Evolutionary conservation across 139 green algal species (phyloP).

Genomic region (Chlamydomonas eustigma): DNA sequence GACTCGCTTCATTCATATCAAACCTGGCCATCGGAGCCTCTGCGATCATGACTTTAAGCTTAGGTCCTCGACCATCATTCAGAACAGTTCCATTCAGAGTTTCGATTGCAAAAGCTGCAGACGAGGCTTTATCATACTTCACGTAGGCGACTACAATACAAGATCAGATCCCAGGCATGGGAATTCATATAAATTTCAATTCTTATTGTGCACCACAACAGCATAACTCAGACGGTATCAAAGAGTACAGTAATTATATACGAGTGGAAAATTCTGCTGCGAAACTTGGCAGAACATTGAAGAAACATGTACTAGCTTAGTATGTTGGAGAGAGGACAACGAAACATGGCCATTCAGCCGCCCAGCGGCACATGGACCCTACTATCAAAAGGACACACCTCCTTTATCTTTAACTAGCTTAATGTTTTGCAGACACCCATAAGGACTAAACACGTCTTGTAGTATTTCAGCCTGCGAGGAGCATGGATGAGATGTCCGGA

Average conservation of each 20-base stretch:
- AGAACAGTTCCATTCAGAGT: constrained; percentile 76
- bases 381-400: constrained; percentile 54
- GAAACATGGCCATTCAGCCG: not conserved
- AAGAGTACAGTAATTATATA: not conserved
- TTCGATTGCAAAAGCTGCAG: constrained; percentile 77
- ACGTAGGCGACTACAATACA: constrained; percentile 81
- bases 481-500: no score
- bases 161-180: constrained; percentile 20
- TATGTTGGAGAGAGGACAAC: not conserved
- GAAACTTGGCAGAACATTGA: not conserved
- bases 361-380: no score
- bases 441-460: constrained; percentile 46
- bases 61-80: constrained; percentile 79
- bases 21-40: constrained; percentile 63
- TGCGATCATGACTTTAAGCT: constrained; percentile 86
- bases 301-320: not conserved
- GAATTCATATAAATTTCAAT: not conserved
- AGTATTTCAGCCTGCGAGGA: constrained; percentile 11
- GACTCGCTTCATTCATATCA: no score
- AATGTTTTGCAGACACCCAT: constrained; percentile 57
- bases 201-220: no score
- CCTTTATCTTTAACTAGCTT: constrained; percentile 81
- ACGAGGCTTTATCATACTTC: constrained; percentile 77
- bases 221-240: not conserved
- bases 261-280: not conserved